Percentiles rank a stretch among this genome's conserved stretches.
These are phyloP conservation scores for Calocera viscosa DNA, from an alignment of 768 basidiomycete species.

Conservation along the genomic window DNA sequence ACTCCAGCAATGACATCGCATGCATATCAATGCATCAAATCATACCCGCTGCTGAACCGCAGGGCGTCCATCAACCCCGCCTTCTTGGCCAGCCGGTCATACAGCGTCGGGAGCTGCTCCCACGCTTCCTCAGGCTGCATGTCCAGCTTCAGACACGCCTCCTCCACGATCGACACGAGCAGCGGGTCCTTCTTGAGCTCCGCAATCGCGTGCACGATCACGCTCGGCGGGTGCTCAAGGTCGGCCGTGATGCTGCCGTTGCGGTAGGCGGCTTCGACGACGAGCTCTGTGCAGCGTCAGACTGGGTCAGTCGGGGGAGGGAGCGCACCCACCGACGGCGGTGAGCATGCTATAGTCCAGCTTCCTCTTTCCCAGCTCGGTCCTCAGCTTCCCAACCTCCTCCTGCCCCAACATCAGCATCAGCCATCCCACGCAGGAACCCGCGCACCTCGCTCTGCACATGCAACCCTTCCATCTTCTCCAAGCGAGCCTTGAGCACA, in stretches of 20 bases:
- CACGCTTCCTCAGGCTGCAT: conserved; percentile 3
- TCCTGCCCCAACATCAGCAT: neutral
- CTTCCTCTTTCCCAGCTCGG: neutral
- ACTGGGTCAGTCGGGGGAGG: too few relatives aligned
- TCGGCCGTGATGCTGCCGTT: conserved; percentile 1
- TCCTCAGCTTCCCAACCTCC: neutral
- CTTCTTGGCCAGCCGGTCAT: conserved; percentile 2
- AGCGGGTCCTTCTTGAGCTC: neutral
- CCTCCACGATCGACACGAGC: neutral
- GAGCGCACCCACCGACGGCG: neutral
- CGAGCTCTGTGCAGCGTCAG: neutral
- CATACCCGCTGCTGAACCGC: neutral
- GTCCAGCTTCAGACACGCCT: neutral
- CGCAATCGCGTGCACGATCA: neutral
- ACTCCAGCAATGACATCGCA: neutral
- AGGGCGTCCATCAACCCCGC: neutral
- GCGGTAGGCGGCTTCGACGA: conserved; percentile 2
- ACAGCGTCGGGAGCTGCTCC: neutral
- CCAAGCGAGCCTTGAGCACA: neutral
- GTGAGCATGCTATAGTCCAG: neutral
- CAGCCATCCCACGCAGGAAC: neutral
- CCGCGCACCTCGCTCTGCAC: neutral
- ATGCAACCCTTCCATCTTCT: neutral
- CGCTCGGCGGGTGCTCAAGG: neutral
- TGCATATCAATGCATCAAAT: neutral